Base-by-base conservation (phyloP, 2,329 filamentous ascomycete genomes). In the Drechslera avenae region DNA sequence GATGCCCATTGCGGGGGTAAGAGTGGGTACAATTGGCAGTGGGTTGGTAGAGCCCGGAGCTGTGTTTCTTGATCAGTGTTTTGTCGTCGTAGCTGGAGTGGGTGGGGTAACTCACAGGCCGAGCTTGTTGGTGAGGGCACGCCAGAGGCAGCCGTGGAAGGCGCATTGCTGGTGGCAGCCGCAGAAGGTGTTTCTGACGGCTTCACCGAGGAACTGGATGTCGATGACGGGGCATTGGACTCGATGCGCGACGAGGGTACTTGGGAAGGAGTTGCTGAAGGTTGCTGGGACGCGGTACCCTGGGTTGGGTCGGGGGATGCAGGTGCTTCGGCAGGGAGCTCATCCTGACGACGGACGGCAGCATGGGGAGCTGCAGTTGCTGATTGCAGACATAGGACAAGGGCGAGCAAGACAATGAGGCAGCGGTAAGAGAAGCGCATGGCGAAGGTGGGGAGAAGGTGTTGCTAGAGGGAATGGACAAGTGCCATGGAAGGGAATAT, bases 1-100 rank as follows among this genome's bases (percentile, higher is more conserved):
- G 40, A 97, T 83, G 3, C 86, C 90, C 74, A 90, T 86, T 33
- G 87, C 91, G 3, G 93, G 91, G 2, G 91, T 96, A 39, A 97
- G 80, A 47, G 73, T 75, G 0, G 93, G 91, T 18, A 83, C 66
- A 28, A 96, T 76, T 0, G 93, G 93, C 14, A 97, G 79, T 26
- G 51, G 53, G 41, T 60, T 61, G 7, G 54, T 19, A 12, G 53
- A 37, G 47, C 53, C 44, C 12, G 31, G 47, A 18, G 39, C 63
- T 66, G n/a, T 3, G 17, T 17, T 9, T 3, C 19, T 17, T 39
- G 14, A 28, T 54, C 19, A 53, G 50, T 37, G n/a, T 23, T 5
- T 28, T 13, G 12, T 16, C 14, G 21, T 28, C 13, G 34, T 13
- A 26, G 8, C 10, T 17, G 2, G 31, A n/a, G 21, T 12, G 30